phyloP scores from a whole-genome alignment of 768 basidiomycete species.

The Podaxis sp. region DNA sequence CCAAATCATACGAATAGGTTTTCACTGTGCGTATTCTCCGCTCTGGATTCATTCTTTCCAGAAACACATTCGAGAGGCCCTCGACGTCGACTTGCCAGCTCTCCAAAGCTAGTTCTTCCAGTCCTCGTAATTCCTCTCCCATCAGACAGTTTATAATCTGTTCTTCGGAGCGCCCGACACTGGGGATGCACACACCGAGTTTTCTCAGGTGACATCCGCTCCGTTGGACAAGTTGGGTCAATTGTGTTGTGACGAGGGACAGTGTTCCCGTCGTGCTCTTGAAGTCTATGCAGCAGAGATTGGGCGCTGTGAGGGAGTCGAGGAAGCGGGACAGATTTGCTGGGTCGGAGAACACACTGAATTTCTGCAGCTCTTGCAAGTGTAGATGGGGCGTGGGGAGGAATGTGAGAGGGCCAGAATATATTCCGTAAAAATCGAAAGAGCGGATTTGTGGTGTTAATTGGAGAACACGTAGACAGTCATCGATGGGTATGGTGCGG shows the following conservation, averaged over 20 bases:
- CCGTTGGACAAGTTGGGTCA: neutral
- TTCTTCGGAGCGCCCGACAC: conserved; percentile 7
- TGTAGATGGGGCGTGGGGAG: neutral
- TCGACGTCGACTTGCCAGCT: conserved; percentile 10
- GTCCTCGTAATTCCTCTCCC: neutral
- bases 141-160: neutral
- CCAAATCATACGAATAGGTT: conserved; percentile 5
- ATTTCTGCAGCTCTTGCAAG: neutral
- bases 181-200: conserved; percentile 3
- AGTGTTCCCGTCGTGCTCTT: conserved; percentile 8
- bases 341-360: conserved; percentile 5
- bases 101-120: conserved; percentile 8
- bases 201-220: neutral
- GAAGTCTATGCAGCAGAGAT: neutral
- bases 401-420: conserved; percentile 2
- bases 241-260: neutral
- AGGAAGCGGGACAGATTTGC: conserved; percentile 1
- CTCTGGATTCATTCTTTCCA: conserved; percentile 10
- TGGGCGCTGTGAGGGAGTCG: neutral
- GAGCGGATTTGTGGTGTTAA: conserved; percentile 1
- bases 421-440: conserved; percentile 8
- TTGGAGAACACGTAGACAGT: conserved; percentile 4
- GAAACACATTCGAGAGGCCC: conserved; percentile 8
- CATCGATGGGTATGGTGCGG: conserved; percentile 4
- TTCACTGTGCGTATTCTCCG: conserved; percentile 5